Base-by-base conservation (phyloP, 2,329 filamentous ascomycete genomes). In the Aspergillus melleus region DNA sequence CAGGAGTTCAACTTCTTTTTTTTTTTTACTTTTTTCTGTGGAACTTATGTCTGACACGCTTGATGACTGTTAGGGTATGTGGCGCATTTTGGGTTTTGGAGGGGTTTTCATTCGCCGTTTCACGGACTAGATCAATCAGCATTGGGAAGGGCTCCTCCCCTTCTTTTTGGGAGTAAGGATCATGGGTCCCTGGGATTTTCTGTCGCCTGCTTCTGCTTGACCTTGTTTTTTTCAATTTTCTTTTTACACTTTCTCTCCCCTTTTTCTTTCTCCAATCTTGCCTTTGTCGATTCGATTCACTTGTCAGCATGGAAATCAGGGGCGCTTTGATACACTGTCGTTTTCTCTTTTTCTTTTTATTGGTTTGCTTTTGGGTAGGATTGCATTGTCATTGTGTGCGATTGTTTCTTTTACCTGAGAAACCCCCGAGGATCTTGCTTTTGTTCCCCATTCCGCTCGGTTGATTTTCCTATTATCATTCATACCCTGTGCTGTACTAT, bases 41-140 rank as follows among this genome's bases (percentile, higher is more conserved):
- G 65, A 68, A 65, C 69, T 76, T 70, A 77, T 75, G 74, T 74
- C 73, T 73, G 74, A 70, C 73, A 77, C 76, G 75, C 76, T 77
- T 77, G 68, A 75, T 73, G 73, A 76, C 66, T 70, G 72, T 67
- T 74, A 70, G 72, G 71, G 68, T 74, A 72, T 71, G 69, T 71
- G 76, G 75, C 76, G 76, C 71, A 76, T 71, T 74, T 67, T 70
- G 71, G 64, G 46, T 60, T 63, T 63, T 70, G 36, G 36, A 14
- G 36, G 16, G 36, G 36, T 71, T 69, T 64, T 66, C 32, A 36
- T 36, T 71, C 59, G 67, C 70, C 63, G 60, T 73, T 75, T 74
- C 67, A 71, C 66, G 69, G 71, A 20, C 16, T 26, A 47, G 73
- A 70, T 75, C 75, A 69, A 76, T 71, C 69, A 76, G 75, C 74